phyloP scores from a whole-genome alignment of 768 basidiomycete species.

The Leccinum variicolor region DNA sequence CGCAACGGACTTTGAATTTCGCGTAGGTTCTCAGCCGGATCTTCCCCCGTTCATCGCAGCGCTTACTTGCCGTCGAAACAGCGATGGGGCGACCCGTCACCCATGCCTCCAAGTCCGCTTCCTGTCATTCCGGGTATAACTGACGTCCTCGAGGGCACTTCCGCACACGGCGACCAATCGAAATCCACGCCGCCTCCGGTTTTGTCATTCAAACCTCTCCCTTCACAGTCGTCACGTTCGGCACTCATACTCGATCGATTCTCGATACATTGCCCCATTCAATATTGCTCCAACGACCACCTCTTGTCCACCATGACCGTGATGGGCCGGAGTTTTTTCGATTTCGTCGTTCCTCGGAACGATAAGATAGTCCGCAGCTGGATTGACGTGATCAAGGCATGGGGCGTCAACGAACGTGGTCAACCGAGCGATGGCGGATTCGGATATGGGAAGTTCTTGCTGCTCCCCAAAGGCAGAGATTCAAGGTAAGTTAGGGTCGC shows the following conservation, averaged over 20 bases:
- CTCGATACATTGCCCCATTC: constrained; percentile 57
- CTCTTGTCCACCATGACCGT: constrained; percentile 56
- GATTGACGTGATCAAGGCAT: constrained; percentile 76
- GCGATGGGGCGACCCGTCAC: constrained; percentile 70
- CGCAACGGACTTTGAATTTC: constrained; percentile 50
- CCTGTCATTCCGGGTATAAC: constrained; percentile 23
- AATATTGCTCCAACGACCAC: constrained; percentile 74
- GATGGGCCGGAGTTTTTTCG: constrained; percentile 68
- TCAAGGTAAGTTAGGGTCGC: constrained; percentile 37
- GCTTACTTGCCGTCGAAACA: constrained; percentile 25
- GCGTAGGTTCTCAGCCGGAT: constrained; percentile 35
- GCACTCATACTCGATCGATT: constrained; percentile 84
- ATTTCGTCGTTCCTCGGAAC: constrained; percentile 64
- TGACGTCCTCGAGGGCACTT: constrained; percentile 9
- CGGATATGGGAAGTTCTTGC: constrained; percentile 69
- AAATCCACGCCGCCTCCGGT: constrained; percentile 12
- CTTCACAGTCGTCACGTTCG: constrained; percentile 68
- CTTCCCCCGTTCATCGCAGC: constrained; percentile 1
- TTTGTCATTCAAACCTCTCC: constrained; percentile 59
- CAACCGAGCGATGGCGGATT: constrained; percentile 84
- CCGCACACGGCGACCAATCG: constrained; percentile 2
- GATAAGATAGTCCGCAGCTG: constrained; percentile 66
- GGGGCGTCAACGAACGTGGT: constrained; percentile 82
- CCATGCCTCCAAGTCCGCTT: constrained; percentile 53
- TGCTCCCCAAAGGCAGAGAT: constrained; percentile 58